Percentiles rank a stretch among this genome's conserved stretches.
Conservation (phyloP, 2,329 filamentous ascomycete species). For the Penicillium expansum region DNA sequence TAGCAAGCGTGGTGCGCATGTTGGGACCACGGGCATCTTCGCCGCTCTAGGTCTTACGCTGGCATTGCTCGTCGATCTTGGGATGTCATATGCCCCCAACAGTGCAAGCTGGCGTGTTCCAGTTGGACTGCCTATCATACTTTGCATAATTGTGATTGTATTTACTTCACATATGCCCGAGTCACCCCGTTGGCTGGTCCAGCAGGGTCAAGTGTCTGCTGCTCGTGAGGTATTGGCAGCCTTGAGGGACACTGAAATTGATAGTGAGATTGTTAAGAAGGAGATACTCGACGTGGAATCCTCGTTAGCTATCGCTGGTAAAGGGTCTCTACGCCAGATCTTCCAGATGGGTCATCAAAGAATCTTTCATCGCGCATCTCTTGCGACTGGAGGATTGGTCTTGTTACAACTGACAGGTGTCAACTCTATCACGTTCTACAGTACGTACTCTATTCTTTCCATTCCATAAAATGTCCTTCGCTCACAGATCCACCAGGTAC, state of each 20-base stretch:
- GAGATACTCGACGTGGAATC: conserved; percentile 12
- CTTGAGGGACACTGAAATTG: conserved; percentile 2
- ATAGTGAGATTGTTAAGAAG: background rate
- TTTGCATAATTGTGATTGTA: conserved; percentile 7
- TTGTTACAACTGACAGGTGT: conserved; percentile 18
- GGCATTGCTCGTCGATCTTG: conserved; percentile 14
- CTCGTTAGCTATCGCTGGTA: conserved; percentile 10
- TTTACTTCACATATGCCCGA: conserved; percentile 14
- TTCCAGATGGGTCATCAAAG: conserved; percentile 20
- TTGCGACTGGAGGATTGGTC: conserved; percentile 10
- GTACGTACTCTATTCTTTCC: background rate
- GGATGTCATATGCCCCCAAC: conserved; percentile 12
- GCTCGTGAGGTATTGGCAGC: conserved; percentile 12
- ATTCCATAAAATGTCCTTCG: background rate
- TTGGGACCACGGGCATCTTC: conserved; percentile 10
- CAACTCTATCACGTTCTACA: conserved; percentile 18
- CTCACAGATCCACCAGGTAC: conserved; percentile 8
- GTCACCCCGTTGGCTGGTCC: conserved; percentile 18
- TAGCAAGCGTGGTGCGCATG: conserved; percentile 13
- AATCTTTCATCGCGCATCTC: conserved; percentile 13
- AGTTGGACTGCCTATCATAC: conserved; percentile 12
- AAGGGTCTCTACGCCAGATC: conserved; percentile 7
- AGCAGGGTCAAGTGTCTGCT: background rate
- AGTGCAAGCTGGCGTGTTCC: conserved; percentile 17
- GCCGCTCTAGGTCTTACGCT: conserved; percentile 4